Evolutionary conservation across 1,139 yeast genomes (phyloP).

Genomic region (Taiozyma onychis): DNA sequence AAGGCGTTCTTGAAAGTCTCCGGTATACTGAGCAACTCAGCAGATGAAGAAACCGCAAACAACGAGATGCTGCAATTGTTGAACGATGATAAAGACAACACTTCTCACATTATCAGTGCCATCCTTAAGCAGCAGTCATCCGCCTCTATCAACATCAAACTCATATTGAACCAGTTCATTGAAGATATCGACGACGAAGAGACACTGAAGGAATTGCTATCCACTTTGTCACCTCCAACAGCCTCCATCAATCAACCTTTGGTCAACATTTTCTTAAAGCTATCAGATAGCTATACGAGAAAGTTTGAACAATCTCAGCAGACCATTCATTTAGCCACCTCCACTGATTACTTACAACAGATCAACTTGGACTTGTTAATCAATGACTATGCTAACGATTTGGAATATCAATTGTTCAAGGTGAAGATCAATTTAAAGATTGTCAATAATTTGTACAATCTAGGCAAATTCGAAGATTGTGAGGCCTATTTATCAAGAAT

Average conservation of each 20-base stretch:
- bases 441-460: conserved; percentile 11
- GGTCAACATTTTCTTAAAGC: neutral
- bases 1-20: neutral
- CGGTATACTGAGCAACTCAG: neutral
- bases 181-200: neutral
- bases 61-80: neutral
- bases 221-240: neutral
- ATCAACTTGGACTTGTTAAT: neutral
- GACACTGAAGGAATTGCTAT: neutral
- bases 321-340: neutral
- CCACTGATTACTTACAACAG: neutral
- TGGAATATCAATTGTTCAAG: conserved; percentile 2
- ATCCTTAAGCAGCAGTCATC: neutral
- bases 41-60: neutral
- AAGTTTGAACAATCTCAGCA: neutral
- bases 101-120: neutral
- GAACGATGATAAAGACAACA: neutral
- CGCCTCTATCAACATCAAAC: neutral
- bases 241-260: neutral
- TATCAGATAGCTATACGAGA: neutral
- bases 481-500: conserved; percentile 10
- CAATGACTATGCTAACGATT: neutral
- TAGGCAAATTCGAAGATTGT: conserved; percentile 4
- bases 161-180: neutral
- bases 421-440: conserved; percentile 4